These are phyloP conservation scores for Cyberlindnera nakhonratchasimensis DNA, from an alignment of 805 yeast genomes.

Conservation along the genomic window DNA sequence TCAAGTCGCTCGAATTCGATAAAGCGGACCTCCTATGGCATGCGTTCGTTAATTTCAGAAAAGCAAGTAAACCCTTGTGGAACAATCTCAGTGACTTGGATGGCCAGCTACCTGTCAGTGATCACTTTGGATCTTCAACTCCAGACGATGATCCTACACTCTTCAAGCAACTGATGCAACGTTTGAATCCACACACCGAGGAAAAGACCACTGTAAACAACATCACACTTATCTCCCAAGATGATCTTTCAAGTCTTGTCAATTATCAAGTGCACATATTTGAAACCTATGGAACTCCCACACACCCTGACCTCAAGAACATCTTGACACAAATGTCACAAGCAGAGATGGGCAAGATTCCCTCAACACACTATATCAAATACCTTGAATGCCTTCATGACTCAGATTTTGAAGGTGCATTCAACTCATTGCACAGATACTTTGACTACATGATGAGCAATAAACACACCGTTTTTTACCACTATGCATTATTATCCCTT, in stretches of 20 bases:
- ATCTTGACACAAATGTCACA: conserved; percentile 46
- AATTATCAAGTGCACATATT: conserved; percentile 51
- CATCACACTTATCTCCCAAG: conserved; percentile 43
- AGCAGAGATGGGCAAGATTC: conserved; percentile 40
- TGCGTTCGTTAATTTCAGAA: conserved; percentile 37
- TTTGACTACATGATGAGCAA: conserved; percentile 79
- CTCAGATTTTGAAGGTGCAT: conserved; percentile 54
- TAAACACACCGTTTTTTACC: conserved; percentile 61
- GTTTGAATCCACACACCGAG: conserved; percentile 4
- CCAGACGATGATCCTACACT: conserved; percentile 23
- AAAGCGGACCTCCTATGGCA: conserved; percentile 42
- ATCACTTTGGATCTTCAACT: conserved; percentile 19
- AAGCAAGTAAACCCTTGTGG: conserved; percentile 25
- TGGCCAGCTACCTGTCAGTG: conserved; percentile 5
- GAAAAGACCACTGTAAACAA: conserved; percentile 10
- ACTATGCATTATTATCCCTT: conserved; percentile 69
- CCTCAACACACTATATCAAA: conserved; percentile 51
- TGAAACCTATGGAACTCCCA: conserved; percentile 49
- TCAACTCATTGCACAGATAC: conserved; percentile 55
- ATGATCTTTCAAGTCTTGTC: conserved; percentile 47
- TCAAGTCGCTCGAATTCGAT: conserved; percentile 45
- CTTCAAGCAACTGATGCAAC: conserved; percentile 13
- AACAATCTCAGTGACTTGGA: conserved; percentile 25
- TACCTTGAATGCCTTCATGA: conserved; percentile 56
- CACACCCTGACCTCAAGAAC: conserved; percentile 41